Conservation (phyloP, 371 early-diverging fungal species). For the Mycotypha africana region DNA sequence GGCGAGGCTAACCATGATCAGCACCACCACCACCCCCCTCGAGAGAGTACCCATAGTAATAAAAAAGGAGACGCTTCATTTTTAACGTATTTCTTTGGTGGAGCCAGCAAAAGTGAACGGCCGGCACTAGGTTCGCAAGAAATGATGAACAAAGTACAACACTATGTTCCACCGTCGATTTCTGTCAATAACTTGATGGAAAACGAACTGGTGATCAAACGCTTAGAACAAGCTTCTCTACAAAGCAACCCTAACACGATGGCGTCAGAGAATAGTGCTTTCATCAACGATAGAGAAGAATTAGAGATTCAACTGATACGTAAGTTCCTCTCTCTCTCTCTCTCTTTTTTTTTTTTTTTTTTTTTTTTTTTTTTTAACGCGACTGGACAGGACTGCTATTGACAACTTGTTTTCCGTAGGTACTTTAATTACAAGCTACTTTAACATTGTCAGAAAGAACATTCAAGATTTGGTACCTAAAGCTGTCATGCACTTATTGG, state of each 20-base stretch:
- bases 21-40: too few relatives aligned
- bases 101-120: constrained; percentile 38
- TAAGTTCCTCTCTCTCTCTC: constrained; percentile 24
- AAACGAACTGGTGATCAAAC: constrained; percentile 35
- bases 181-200: constrained; percentile 44
- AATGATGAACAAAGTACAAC: constrained; percentile 23
- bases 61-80: too few relatives aligned
- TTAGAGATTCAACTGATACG: constrained; percentile 84
- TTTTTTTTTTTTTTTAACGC: not conserved
- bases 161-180: constrained; percentile 32
- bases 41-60: too few relatives aligned
- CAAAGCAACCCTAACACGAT: constrained; percentile 20
- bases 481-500: constrained; percentile 83
- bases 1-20: too few relatives aligned
- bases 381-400: too few relatives aligned
- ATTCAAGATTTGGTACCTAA: constrained; percentile 91
- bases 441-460: constrained; percentile 77
- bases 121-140: constrained; percentile 37
- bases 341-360: not conserved
- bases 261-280: constrained; percentile 12
- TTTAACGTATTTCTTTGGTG: constrained; percentile 78
- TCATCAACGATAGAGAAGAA: constrained; percentile 73
- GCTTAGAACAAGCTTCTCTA: constrained; percentile 30
- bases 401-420: constrained; percentile 24
- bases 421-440: constrained; percentile 75